Evolutionary conservation across 768 basidiomycete genomes (phyloP), one percentile per base, ranked within the genome.

Genomic region (Rhizopogon sp.): DNA sequence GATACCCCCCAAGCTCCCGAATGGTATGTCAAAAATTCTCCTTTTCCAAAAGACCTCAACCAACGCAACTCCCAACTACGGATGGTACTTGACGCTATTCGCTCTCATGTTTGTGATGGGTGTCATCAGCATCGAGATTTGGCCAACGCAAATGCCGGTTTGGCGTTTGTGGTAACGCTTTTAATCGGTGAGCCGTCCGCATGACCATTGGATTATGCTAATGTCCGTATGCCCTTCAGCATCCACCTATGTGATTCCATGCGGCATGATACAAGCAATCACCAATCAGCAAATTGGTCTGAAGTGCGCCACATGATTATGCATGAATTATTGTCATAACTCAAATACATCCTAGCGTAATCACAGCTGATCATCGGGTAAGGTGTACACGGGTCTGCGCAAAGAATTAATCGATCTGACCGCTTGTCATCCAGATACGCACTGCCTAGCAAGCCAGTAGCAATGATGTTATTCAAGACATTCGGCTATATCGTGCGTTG

Each of bases 401-500:
- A 25, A 25, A 25, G 25, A 25, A 10, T 53, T 31, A 25, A 29
- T 51, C 14, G 4, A 50, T 28, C 42, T 35, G 33, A 50, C 16
- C n/a, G 31, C 31, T 53, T 53, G 46, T 4, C 16, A 13, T 39
- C 49, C 22, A 70, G 70, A 22, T 91, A 90, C 62, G 81, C 79
- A 28, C 77, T 89, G 42, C 91, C 90, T 11, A 89, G 91, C 2
- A 80, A 79, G 14, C 88, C 90, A 5, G 66, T 91, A 54, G 89
- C 90, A 0, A 88, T 83, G 78, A 90, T 92, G 89, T 74, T 91
- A 74, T 90, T 90, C 79, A 91, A 89, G 79, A 87, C 86, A 0
- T 89, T 78, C 77, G 88, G 89, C 35, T 89, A 88, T 61, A 84
- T 86, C 55, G 84, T 71, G 28, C 33, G 65, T 41, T 6, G 5